Conservation (phyloP, 2,329 filamentous ascomycete species). For the Chrysoporthe austroafricana region DNA sequence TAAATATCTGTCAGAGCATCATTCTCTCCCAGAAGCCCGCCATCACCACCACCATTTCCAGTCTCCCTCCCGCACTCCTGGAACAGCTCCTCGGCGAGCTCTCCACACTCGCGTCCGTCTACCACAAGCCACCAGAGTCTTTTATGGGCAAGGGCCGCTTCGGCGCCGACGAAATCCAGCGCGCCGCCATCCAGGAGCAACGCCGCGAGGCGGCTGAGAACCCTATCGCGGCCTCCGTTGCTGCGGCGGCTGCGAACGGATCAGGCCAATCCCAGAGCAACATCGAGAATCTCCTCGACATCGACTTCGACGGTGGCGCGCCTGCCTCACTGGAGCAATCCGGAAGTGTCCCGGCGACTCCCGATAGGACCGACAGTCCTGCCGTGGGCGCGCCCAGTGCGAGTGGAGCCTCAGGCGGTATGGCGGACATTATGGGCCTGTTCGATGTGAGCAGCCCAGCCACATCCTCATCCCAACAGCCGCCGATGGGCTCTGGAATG, state of each 20-base stretch:
- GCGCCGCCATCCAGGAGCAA: slow-evolving; percentile 95
- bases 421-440: slow-evolving; percentile 70
- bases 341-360: slow-evolving; percentile 58
- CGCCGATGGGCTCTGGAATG: slow-evolving; percentile 51
- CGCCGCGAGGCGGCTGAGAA: slow-evolving; percentile 90
- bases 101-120: slow-evolving; percentile 93
- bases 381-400: slow-evolving; percentile 36
- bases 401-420: slow-evolving; percentile 49
- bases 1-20: slow-evolving; percentile 61
- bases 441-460: slow-evolving; percentile 61
- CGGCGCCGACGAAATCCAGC: slow-evolving; percentile 91
- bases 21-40: slow-evolving; percentile 92
- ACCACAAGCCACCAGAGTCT: slow-evolving; percentile 97
- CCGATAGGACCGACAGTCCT: slow-evolving; percentile 70
- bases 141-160: slow-evolving; percentile 95
- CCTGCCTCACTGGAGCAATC: slow-evolving; percentile 78
- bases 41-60: slow-evolving; percentile 92
- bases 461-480: slow-evolving; percentile 42
- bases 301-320: slow-evolving; percentile 70
- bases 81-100: slow-evolving; percentile 91
- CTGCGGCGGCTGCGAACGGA: slow-evolving; percentile 67
- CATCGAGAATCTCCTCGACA: slow-evolving; percentile 88
- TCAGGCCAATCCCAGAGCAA: slow-evolving; percentile 67
- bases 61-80: slow-evolving; percentile 78
- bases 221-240: slow-evolving; percentile 85